Conservation (phyloP, 176 grass and related monocot species). For the Chrysopogon serrulatus region DNA sequence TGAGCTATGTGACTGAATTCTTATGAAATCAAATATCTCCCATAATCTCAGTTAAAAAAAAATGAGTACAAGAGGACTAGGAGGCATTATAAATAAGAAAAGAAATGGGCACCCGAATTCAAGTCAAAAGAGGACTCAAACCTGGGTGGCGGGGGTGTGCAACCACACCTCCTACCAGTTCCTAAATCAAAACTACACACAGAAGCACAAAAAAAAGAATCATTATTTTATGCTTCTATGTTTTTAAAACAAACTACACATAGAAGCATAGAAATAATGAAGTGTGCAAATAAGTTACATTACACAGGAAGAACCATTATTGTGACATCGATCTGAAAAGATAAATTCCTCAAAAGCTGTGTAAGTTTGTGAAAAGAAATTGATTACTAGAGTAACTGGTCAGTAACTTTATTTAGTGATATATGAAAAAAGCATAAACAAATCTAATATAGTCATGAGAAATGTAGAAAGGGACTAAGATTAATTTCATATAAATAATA, state of each 20-base stretch:
- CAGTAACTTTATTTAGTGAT: neutral
- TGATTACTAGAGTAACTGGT: neutral
- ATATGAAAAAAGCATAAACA: neutral
- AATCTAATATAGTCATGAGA: neutral
- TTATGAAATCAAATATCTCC: conserved; percentile 1
- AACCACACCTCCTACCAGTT: neutral
- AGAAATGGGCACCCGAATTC: neutral
- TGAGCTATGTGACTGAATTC: conserved; percentile 12
- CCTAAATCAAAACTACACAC: neutral
- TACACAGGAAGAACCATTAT: neutral
- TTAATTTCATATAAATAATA: neutral
- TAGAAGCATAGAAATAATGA: neutral
- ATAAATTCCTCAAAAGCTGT: neutral
- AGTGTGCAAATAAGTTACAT: neutral
- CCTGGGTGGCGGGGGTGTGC: neutral
- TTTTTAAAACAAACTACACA: neutral
- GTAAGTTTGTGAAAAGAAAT: neutral
- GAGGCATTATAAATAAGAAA: neutral
- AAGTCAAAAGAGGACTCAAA: neutral
- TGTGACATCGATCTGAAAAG: neutral
- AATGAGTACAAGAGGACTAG: neutral
- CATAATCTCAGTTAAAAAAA: neutral
- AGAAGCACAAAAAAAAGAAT: neutral
- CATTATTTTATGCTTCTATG: neutral
- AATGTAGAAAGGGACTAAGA: neutral